Percentiles rank a stretch among this genome's conserved stretches.
Conservation (phyloP, 139 green algal genomes). For the Closterium sp. region DNA sequence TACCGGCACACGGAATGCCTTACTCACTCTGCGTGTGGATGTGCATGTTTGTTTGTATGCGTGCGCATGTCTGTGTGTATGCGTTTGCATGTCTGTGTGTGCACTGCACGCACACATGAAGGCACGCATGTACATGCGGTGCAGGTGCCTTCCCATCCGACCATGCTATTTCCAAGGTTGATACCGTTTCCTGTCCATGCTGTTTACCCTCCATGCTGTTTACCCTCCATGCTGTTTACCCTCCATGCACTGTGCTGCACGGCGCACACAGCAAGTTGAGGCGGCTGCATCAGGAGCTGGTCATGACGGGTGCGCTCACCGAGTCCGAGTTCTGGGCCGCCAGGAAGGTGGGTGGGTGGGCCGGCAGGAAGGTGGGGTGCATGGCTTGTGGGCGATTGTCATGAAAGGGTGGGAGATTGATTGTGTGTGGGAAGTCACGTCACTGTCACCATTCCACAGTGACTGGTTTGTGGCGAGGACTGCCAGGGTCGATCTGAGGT, state of each 20-base stretch:
- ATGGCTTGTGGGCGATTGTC: no score
- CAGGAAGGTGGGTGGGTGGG: slow-evolving; percentile 10
- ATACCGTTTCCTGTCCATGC: no score
- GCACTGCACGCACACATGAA: background rate
- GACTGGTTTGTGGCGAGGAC: no score
- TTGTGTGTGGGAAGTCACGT: no score
- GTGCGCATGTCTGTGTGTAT: no score
- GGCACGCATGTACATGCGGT: background rate
- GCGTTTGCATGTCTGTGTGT: no score
- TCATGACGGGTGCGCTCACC: slow-evolving; percentile 32
- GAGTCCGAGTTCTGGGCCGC: slow-evolving; percentile 42
- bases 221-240: background rate
- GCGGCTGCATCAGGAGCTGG: slow-evolving; percentile 30
- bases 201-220: no score
- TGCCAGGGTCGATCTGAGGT: no score
- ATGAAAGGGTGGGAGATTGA: no score
- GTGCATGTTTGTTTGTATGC: background rate
- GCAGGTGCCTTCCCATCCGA: background rate
- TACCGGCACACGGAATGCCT: no score
- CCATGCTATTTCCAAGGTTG: no score
- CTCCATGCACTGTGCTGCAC: background rate
- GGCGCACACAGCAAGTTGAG: slow-evolving; percentile 13
- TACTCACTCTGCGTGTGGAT: background rate
- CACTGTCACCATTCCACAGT: no score
- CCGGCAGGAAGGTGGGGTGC: background rate